Evolutionary conservation across 2,329 filamentous ascomycete genomes (phyloP).

Genomic region (Knufia petricola): DNA sequence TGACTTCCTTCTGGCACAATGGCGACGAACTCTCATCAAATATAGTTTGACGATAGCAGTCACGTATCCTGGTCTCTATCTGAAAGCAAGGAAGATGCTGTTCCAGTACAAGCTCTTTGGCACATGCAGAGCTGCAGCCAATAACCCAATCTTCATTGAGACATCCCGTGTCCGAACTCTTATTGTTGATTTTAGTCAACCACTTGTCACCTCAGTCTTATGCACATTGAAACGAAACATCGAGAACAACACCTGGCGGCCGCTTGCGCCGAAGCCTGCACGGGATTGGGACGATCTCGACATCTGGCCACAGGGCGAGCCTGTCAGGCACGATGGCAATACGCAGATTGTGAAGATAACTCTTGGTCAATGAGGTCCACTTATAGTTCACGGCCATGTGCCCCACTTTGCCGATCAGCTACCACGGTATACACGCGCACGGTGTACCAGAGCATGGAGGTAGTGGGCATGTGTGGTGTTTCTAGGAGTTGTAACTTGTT

Average conservation of each 20-base stretch:
- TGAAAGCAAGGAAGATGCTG: constrained; percentile 7
- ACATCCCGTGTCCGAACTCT: neutral
- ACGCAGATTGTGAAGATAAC: neutral
- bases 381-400: too few relatives aligned
- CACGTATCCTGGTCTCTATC: neutral
- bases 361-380: too few relatives aligned
- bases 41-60: neutral
- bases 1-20: neutral
- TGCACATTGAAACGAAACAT: neutral
- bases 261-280: neutral
- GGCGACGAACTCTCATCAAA: neutral
- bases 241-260: neutral
- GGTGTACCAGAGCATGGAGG: too few relatives aligned
- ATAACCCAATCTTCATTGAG: neutral
- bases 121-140: neutral
- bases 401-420: too few relatives aligned
- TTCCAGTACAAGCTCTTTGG: constrained; percentile 1
- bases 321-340: neutral
- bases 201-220: neutral
- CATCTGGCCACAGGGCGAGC: constrained; percentile 1
- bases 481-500: too few relatives aligned
- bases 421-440: too few relatives aligned
- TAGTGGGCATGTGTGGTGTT: too few relatives aligned
- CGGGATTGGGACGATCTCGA: constrained; percentile 1
- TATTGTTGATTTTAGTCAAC: neutral